phyloP scores from a whole-genome alignment of 1,284 basidiomycete genomes.

The Ustilago hordei region DNA sequence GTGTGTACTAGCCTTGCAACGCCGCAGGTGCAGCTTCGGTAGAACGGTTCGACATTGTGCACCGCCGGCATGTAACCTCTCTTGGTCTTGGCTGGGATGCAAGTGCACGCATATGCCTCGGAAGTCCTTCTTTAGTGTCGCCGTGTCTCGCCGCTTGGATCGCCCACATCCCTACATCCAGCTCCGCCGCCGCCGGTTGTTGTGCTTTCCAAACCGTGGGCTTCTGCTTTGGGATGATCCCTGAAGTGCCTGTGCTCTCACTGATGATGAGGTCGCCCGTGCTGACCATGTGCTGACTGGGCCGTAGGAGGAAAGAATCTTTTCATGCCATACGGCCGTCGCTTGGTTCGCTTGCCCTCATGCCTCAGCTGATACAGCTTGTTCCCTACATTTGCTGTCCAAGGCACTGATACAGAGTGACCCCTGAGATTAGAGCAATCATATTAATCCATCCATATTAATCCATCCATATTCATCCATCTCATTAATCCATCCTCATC shows the following conservation, averaged over 20 bases:
- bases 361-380: neutral
- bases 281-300: too few species aligned
- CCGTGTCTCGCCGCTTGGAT: neutral
- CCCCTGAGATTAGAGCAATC: neutral
- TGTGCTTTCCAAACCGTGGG: too few species aligned
- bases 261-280: too few species aligned
- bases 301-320: neutral
- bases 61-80: neutral
- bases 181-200: too few species aligned
- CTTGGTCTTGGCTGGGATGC: neutral
- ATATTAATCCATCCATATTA: neutral
- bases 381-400: neutral
- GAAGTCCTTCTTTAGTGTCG: conserved; percentile 4
- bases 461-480: too few species aligned
- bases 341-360: neutral
- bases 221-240: too few species aligned
- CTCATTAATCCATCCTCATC: conserved; percentile 15
- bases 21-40: neutral
- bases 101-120: conserved; percentile 26
- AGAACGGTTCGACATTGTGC: neutral
- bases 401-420: neutral
- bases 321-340: neutral
- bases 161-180: neutral
- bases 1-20: neutral
- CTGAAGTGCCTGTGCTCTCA: too few species aligned